These are phyloP conservation scores for Termitomyces sp. DNA, from an alignment of 768 basidiomycete species.

Conservation along the genomic window DNA sequence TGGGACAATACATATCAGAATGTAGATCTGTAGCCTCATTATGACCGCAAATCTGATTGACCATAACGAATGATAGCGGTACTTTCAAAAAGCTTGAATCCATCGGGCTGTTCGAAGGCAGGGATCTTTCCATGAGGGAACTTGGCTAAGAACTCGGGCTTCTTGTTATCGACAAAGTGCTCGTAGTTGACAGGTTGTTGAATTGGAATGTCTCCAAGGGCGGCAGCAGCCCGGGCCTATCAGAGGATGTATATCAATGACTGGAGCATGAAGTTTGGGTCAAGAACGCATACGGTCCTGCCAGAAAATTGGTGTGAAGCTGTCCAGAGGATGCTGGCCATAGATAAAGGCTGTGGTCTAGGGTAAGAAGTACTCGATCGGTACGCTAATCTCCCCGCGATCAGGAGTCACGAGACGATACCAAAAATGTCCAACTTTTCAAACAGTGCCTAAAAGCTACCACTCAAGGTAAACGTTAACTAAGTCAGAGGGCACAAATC, in stretches of 20 bases:
- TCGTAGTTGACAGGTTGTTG: conserved; percentile 48
- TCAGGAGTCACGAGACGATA: not conserved
- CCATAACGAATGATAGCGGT: conserved; percentile 80
- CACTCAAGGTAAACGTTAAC: not conserved
- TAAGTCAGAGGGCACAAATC: not conserved
- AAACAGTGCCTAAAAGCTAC: not conserved
- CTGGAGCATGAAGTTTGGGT: not conserved
- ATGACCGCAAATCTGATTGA: conserved; percentile 39
- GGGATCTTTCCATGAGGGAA: conserved; percentile 85
- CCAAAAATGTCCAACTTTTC: not conserved
- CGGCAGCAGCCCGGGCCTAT: conserved; percentile 50
- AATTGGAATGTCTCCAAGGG: conserved; percentile 51
- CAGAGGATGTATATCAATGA: not conserved
- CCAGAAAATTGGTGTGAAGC: conserved; percentile 32
- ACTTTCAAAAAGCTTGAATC: conserved; percentile 75
- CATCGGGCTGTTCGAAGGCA: conserved; percentile 68
- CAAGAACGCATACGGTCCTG: conserved; percentile 40
- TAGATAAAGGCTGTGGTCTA: conserved; percentile 2
- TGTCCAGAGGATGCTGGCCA: conserved; percentile 58
- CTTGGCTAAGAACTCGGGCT: conserved; percentile 62
- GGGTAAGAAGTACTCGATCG: not conserved
- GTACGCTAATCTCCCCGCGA: not conserved
- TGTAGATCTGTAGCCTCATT: conserved; percentile 49
- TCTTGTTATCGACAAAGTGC: conserved; percentile 62
- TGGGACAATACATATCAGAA: conserved; percentile 70